Evolutionary conservation across 164 flowering plant species (phyloP).

Genomic region (Magnolia kwangsiensis): DNA sequence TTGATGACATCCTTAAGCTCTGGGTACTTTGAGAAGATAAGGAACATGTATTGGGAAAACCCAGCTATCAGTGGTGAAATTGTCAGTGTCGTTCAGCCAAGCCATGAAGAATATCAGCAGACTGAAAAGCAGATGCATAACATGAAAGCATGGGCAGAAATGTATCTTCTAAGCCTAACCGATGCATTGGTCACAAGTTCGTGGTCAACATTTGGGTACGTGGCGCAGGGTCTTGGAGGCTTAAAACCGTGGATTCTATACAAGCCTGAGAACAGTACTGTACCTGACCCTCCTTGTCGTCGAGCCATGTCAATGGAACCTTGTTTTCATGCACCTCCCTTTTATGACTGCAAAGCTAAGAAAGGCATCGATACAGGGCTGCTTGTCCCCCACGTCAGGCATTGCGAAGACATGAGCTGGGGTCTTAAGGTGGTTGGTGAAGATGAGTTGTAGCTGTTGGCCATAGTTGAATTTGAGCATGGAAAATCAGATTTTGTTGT

Average conservation of each 20-base stretch:
- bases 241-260: constrained; percentile 75
- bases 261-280: constrained; percentile 64
- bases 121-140: constrained; percentile 59
- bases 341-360: constrained; percentile 76
- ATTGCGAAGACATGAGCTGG: constrained; percentile 87
- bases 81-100: constrained; percentile 68
- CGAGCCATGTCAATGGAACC: constrained; percentile 88
- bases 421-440: constrained; percentile 66
- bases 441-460: constrained; percentile 21
- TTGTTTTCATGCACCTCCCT: constrained; percentile 91
- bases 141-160: constrained; percentile 83
- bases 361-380: constrained; percentile 61
- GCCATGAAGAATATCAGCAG: constrained; percentile 71
- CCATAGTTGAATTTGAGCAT: neutral
- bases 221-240: constrained; percentile 88
- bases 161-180: constrained; percentile 69
- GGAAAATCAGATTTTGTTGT: neutral
- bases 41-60: constrained; percentile 72
- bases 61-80: constrained; percentile 67
- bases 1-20: constrained; percentile 59
- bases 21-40: constrained; percentile 60
- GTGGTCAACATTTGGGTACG: constrained; percentile 92
- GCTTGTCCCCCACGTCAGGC: constrained; percentile 76
- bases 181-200: constrained; percentile 73
- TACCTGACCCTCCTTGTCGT: constrained; percentile 70